Evolutionary conservation across 2,329 filamentous ascomycete species (phyloP).

Genomic region (Metarhizium sp.): DNA sequence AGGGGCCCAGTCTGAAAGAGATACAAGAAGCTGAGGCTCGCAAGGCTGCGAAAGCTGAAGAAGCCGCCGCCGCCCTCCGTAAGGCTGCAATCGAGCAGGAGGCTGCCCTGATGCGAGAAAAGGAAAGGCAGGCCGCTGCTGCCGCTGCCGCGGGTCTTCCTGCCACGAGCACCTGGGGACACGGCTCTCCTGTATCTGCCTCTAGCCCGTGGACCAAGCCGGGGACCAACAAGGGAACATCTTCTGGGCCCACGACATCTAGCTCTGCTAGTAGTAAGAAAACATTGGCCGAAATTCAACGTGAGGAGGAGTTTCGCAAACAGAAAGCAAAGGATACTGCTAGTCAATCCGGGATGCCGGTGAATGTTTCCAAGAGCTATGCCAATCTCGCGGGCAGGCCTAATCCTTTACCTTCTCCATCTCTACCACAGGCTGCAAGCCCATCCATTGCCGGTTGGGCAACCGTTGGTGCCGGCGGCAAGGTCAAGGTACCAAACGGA

Average conservation of each 20-base stretch:
- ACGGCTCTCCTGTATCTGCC: conserved; percentile 60
- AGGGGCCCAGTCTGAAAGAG: conserved; percentile 86
- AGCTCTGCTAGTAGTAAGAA: conserved; percentile 53
- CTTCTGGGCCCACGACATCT: conserved; percentile 14
- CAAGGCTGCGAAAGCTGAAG: conserved; percentile 83
- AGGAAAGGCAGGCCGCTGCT: conserved; percentile 39
- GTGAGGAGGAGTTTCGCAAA: conserved; percentile 79
- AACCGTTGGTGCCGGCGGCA: conserved; percentile 88
- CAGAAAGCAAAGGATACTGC: conserved; percentile 52
- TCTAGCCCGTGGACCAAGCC: conserved; percentile 62
- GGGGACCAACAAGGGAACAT: conserved; percentile 31
- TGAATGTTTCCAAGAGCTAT: conserved; percentile 70
- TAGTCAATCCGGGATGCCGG: conserved; percentile 36
- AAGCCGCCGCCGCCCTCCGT: conserved; percentile 66
- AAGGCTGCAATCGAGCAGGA: conserved; percentile 77
- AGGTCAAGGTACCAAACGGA: conserved; percentile 66
- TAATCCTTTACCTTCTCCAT: conserved; percentile 15
- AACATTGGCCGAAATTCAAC: conserved; percentile 91
- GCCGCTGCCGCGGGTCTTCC: conserved; percentile 71
- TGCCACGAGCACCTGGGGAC: conserved; percentile 83
- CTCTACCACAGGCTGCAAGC: conserved; percentile 22
- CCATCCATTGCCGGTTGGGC: conserved; percentile 60
- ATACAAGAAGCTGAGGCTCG: conserved; percentile 94
- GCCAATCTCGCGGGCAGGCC: conserved; percentile 85
- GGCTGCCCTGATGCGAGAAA: conserved; percentile 47